A percentile compares a stretch with the other conserved stretches of the same genome.
Evolutionary conservation across 2,329 filamentous ascomycete species (phyloP).

Genomic region (Malbranchea zuffiana): DNA sequence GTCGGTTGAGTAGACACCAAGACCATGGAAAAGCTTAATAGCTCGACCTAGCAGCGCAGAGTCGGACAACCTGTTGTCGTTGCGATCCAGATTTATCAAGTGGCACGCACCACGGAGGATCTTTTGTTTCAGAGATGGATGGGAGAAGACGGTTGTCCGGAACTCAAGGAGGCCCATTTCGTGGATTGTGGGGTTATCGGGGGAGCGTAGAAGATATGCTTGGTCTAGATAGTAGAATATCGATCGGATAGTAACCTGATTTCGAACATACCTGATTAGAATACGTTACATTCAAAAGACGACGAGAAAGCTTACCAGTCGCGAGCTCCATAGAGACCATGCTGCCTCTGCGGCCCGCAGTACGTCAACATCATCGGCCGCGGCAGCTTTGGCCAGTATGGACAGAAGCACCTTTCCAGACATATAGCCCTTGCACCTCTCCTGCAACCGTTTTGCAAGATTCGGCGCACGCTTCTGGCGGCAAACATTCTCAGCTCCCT

Average conservation of each 20-base stretch:
- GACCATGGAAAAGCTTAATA: constrained; percentile 73
- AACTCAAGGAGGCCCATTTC: constrained; percentile 73
- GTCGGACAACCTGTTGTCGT: constrained; percentile 46
- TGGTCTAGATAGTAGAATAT: constrained; percentile 93
- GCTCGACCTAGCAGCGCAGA: constrained; percentile 58
- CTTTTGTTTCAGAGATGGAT: constrained; percentile 41
- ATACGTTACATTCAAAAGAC: background rate
- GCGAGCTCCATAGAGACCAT: constrained; percentile 70
- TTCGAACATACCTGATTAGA: no score
- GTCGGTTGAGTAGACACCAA: constrained; percentile 64
- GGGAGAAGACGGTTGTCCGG: constrained; percentile 48
- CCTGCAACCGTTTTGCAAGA: constrained; percentile 56
- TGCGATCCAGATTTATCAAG: constrained; percentile 62
- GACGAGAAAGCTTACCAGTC: constrained; percentile 49
- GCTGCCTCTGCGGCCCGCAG: constrained; percentile 49
- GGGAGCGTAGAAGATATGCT: constrained; percentile 68
- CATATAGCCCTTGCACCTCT: constrained; percentile 56
- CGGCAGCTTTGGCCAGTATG: constrained; percentile 46
- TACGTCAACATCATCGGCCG: constrained; percentile 51
- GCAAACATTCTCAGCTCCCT: constrained; percentile 84
- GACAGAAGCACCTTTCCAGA: constrained; percentile 44
- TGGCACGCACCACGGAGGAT: constrained; percentile 63
- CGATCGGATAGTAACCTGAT: constrained; percentile 62
- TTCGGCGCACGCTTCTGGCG: constrained; percentile 60
- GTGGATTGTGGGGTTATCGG: constrained; percentile 60